Evolutionary conservation across 768 basidiomycete species (phyloP).

Genomic region (Leccinum longicurvipes): DNA sequence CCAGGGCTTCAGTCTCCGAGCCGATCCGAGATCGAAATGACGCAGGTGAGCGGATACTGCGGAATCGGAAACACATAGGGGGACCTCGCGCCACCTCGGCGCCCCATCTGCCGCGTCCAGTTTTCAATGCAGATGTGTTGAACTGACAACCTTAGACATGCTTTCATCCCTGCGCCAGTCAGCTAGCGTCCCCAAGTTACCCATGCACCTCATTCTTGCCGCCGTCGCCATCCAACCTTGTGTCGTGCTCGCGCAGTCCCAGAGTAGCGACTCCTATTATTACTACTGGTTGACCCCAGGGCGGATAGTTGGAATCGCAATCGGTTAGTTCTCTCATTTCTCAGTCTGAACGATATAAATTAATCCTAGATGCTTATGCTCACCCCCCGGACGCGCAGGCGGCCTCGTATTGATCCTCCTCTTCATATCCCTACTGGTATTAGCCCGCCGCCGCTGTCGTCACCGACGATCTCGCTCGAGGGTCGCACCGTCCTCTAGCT

Average conservation of each 20-base stretch:
- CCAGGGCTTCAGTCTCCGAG: no score
- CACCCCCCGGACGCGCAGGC: slow-evolving; percentile 6
- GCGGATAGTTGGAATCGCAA: slow-evolving; percentile 23
- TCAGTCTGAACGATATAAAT: background rate
- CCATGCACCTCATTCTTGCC: background rate
- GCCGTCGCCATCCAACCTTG: slow-evolving; percentile 3
- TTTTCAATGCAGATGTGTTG: no score
- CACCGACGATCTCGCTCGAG: background rate
- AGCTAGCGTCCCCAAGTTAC: background rate
- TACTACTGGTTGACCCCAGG: slow-evolving; percentile 24
- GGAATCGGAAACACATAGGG: background rate
- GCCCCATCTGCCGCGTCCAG: background rate
- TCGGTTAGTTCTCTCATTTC: slow-evolving; percentile 18
- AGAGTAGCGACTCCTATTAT: background rate
- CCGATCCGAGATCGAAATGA: background rate
- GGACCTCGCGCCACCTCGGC: background rate
- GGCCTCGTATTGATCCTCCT: slow-evolving; percentile 8
- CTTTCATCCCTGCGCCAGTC: background rate
- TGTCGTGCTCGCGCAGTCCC: slow-evolving; percentile 14
- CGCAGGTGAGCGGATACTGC: background rate
- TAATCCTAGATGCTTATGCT: background rate
- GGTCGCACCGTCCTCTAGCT: background rate
- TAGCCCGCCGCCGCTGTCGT: slow-evolving; percentile 7
- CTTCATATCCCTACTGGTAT: background rate
- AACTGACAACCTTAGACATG: background rate